Conservation (phyloP, 2,329 filamentous ascomycete species). For the Neopestalotiopsis sp. region DNA sequence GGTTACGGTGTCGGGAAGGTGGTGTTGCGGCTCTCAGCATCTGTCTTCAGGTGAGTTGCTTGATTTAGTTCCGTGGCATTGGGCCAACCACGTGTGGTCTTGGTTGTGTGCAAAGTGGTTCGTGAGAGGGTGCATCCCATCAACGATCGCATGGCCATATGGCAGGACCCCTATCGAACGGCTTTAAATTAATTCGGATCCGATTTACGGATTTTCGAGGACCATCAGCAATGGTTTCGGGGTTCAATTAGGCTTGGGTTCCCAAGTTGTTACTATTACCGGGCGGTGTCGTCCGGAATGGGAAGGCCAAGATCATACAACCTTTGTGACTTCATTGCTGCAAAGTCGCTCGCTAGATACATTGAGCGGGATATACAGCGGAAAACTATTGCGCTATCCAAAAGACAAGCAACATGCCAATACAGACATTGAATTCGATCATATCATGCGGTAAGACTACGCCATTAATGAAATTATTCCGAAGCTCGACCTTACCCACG, state of each 20-base stretch:
- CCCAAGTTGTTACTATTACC: neutral
- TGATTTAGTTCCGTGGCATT: neutral
- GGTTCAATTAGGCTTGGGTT: neutral
- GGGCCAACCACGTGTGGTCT: neutral
- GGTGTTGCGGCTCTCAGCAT: neutral
- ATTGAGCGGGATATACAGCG: neutral
- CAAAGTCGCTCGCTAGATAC: neutral
- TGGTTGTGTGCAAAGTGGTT: neutral
- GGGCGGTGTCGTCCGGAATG: neutral
- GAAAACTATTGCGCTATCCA: neutral
- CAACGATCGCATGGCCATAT: neutral
- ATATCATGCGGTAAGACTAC: neutral
- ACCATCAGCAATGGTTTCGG: neutral
- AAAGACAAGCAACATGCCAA: neutral
- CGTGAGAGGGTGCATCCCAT: neutral
- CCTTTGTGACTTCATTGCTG: neutral
- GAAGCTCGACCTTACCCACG: neutral
- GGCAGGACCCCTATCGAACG: neutral
- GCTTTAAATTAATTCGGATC: neutral
- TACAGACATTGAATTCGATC: neutral
- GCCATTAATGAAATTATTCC: neutral
- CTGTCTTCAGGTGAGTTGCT: neutral
- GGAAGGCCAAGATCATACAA: neutral
- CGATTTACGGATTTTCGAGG: neutral
- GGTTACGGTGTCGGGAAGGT: constrained; percentile 9